Evolutionary conservation across 2,329 filamentous ascomycete species (phyloP), one percentile per base, ranked within the genome.

Genomic region (Diaporthe longicolla): DNA sequence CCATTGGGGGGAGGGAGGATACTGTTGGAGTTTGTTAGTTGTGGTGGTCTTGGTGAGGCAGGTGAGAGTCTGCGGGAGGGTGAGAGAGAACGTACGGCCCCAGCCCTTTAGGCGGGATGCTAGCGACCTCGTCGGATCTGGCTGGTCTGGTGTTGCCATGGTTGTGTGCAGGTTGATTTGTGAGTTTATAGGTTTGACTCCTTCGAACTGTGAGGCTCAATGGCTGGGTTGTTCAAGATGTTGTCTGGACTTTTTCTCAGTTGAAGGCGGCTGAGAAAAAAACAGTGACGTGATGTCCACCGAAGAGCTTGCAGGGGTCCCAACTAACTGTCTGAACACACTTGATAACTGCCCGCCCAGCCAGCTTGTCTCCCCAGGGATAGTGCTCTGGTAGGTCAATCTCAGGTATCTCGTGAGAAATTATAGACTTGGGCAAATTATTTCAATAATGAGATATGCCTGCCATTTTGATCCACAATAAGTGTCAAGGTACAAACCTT

Each of bases 1-100:
- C 85, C 73, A 88, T 87, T 17, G 89, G 85, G 1, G 89, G 87
- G 48, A 91, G 81, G 65, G 89, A 86, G 58, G 86, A 87, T 71
- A 86, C 89, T 91, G 77, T 32, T 17, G 19, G 50, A 26, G 4
- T 63, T 63, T 35, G 58, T n/a, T 32, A 37, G 55, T 10, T 50
- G 21, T n/a, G 45, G 29, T 29, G 29, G 29, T n/a, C 26, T 4
- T 43, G 55, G 32, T 57, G 45, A 37, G 37, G n/a, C 19, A 50
- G 7, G 21, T 8, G 21, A 4, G 48, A 45, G n/a, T 17, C 57
- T 43, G 73, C 57, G 59, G 43, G 50, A 61, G 45, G 66, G 21
- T n/a, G 45, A 45, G 29, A 40, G 40, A 26, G 15, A 21, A 86
- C 87, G 79, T 84, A 89, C 87, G 85, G 76, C 87, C 87, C 86